These are phyloP conservation scores for Diaporthe ampelina DNA, from an alignment of 2,329 filamentous ascomycete genomes.

Conservation along the genomic window DNA sequence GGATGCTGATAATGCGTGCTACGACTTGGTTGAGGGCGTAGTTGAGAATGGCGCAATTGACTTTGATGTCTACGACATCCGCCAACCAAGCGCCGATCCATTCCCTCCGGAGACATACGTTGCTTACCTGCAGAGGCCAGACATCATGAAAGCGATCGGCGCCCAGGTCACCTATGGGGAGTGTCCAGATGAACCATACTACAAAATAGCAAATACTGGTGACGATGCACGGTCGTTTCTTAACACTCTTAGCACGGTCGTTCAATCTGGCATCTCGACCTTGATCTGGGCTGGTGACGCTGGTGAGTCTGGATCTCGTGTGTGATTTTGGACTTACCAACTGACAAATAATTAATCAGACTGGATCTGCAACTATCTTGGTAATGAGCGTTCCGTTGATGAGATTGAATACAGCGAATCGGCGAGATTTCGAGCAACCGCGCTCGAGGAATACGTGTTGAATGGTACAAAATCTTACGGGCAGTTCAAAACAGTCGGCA, in stretches of 20 bases:
- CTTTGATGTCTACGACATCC: constrained; percentile 48
- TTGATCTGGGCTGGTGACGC: constrained; percentile 40
- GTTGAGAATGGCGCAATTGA: constrained; percentile 26
- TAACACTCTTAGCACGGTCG: constrained; percentile 8
- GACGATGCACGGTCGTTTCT: constrained; percentile 35
- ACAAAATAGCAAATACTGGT: constrained; percentile 31
- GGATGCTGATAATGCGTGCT: constrained; percentile 53
- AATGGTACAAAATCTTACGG: constrained; percentile 34
- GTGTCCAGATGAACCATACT: constrained; percentile 39
- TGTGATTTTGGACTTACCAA: neutral
- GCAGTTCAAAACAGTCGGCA: constrained; percentile 29
- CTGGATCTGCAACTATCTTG: constrained; percentile 39
- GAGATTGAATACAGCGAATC: constrained; percentile 10
- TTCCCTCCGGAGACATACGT: constrained; percentile 47
- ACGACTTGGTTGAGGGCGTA: constrained; percentile 51
- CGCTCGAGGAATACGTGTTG: constrained; percentile 18
- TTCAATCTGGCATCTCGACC: constrained; percentile 34
- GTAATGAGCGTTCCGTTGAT: constrained; percentile 19
- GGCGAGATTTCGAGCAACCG: constrained; percentile 23
- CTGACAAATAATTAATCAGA: neutral
- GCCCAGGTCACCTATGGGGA: constrained; percentile 43
- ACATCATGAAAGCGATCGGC: constrained; percentile 46
- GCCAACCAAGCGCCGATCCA: constrained; percentile 45
- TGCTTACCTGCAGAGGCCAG: constrained; percentile 44
- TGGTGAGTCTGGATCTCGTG: neutral